Percentiles rank a stretch among this genome's conserved stretches.
These are phyloP conservation scores for Crithidia expoeki DNA, from an alignment of 208 protist species.

Conservation along the genomic window DNA sequence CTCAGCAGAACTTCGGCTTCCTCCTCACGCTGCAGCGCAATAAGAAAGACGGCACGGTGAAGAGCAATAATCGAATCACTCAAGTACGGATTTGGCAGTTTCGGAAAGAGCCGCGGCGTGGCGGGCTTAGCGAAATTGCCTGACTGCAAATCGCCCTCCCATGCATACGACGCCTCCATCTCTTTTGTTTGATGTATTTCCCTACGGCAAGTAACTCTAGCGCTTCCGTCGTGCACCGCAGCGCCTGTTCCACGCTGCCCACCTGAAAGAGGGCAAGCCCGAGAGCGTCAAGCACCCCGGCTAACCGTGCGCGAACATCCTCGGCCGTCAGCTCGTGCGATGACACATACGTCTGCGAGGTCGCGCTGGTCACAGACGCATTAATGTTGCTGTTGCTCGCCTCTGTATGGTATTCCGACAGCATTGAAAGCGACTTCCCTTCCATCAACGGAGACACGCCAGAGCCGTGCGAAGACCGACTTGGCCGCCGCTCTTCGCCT, in stretches of 20 bases:
- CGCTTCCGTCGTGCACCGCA: slow-evolving; percentile 77
- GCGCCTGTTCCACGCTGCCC: slow-evolving; percentile 69
- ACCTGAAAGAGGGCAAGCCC: slow-evolving; percentile 76
- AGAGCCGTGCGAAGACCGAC: not conserved
- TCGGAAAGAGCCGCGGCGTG: not conserved
- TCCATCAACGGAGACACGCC: not conserved
- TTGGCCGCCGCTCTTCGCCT: not conserved
- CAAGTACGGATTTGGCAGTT: slow-evolving; percentile 12
- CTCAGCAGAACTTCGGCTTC: slow-evolving; percentile 77
- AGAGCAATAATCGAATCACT: slow-evolving; percentile 58
- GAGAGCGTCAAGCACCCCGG: slow-evolving; percentile 79
- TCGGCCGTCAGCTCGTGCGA: slow-evolving; percentile 22
- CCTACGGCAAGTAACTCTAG: slow-evolving; percentile 47
- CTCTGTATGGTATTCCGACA: not conserved
- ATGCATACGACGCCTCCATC: too few species aligned
- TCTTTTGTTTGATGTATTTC: too few species aligned
- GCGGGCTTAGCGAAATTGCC: not conserved
- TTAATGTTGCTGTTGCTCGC: not conserved
- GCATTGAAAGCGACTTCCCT: not conserved
- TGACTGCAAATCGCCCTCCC: too few species aligned
- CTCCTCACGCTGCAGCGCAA: slow-evolving; percentile 79
- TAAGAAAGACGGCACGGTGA: slow-evolving; percentile 79
- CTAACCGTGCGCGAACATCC: slow-evolving; percentile 62
- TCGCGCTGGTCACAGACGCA: not conserved
- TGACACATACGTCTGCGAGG: not conserved